Evolutionary conservation across 225 moss, liverwort and hornwort species (phyloP), one percentile per base, ranked within the genome.

Genomic region (Polytrichum commune): DNA sequence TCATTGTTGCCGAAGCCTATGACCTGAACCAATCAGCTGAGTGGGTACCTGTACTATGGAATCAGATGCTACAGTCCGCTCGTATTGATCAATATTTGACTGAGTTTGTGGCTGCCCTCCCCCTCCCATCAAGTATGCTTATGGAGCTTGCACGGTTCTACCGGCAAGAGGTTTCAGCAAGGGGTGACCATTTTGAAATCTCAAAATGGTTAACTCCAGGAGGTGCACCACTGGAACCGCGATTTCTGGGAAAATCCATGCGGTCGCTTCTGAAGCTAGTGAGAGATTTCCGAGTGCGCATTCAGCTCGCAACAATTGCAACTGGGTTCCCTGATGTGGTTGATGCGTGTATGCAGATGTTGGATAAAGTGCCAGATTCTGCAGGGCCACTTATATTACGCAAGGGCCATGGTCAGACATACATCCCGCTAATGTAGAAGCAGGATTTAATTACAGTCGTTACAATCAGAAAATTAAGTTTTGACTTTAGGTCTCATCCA

Each of bases 41-140:
- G 70, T 98, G 97, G 97, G 93, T 89, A 19, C 95, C 87, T 24
- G 97, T 98, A 70, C 71, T 98, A 19, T 98, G 97, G 97, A 85
- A 84, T 69, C 92, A 93, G 71, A 95, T 98, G 95, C 71, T 79
- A 26, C 80, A 88, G 55, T 82, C 86, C 5, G 87, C 84, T 66
- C 82, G 88, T 61, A 88, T 95, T 60, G 95, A 98, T 67, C 88
- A 91, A 58, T 98, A 91, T 77, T 71, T 98, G 46, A 86, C 80
- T n/a, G 97, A 98, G 60, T 95, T 93, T 77, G 93, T 94, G 26
- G 87, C 86, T 67, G 80, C 89, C 1, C 82, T 98, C 32, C 95
- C 97, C 27, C 85, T 98, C 25, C 90, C 95, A 32, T 65, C 80
- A 55, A 84, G 55, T 27, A 95, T 95, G 95, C 81, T 98, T 32